Base-by-base conservation (phyloP, 1,284 basidiomycete species). In the Calocybe gambosa region DNA sequence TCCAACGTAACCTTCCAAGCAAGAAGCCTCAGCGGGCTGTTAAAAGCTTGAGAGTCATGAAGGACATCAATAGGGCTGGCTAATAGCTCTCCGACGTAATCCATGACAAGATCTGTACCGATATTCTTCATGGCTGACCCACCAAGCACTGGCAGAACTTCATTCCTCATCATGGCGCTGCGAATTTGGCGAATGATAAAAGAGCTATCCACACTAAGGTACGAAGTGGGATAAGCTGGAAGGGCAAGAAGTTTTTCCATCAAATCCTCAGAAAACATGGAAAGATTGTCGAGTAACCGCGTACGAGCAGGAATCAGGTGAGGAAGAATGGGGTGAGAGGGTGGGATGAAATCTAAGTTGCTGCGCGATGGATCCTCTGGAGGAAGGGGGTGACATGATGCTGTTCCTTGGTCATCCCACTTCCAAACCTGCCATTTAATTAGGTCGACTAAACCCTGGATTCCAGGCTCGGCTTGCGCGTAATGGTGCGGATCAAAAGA, bases 1-100 rank as follows among this genome's bases (percentile, higher is more conserved):
- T 93, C 89, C 85, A 88, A 93, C 19, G 74, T 75, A 15, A 94
- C 90, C 61, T 94, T 94, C 88, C 92, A 94, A 0, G 89, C 91
- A 18, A 94, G 69, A 54, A 84, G 63, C 21, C 77, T 78, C 16
- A 85, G 59, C 0, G 80, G 77, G 1, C 71, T 61, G 50, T 77
- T 77, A 28, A 64, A 58, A 9, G 59, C 61, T 40, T 75, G 72
- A 3, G 55, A 55, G 25, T 72, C 65, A 41, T 72, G 70, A 13
- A 66, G 55, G 5, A 87, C 71, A 53, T 91, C 89, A 16, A 78
- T 47, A 2, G 90, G 90, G 52, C 82, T 86, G 0, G 90, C 85
- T n/a, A 94, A 69, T 19, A 91, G 71, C 57, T 85, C 81, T 13
- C 86, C 86, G 33, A 85, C 77, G 51, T 89, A 93, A 62, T 93